Percentiles rank a stretch among this genome's conserved stretches.
Evolutionary conservation across 371 early-diverging fungal genomes (phyloP).

Genomic region (Mucor piriformis): DNA sequence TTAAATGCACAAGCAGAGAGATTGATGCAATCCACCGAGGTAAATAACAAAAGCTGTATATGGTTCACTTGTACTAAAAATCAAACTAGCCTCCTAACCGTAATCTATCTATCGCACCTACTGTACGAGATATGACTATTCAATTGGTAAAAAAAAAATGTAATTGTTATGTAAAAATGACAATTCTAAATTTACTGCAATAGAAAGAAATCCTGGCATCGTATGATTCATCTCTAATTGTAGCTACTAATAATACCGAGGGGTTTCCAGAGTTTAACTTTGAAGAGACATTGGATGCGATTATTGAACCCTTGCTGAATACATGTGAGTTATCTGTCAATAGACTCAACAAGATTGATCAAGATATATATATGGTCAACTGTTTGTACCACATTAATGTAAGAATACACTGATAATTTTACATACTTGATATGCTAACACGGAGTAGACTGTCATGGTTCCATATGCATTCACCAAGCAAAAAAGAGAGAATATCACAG

Average conservation of each 20-base stretch:
- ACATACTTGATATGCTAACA: too few relatives aligned
- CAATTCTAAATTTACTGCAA: not conserved
- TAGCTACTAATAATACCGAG: slow-evolving; percentile 34
- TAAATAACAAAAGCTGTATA: slow-evolving; percentile 13
- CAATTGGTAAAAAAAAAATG: slow-evolving; percentile 62
- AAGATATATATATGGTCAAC: slow-evolving; percentile 75
- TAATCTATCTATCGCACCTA: slow-evolving; percentile 65
- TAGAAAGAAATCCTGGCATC: slow-evolving; percentile 82
- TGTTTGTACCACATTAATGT: slow-evolving; percentile 75
- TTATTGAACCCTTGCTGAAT: slow-evolving; percentile 75
- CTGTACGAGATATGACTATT: slow-evolving; percentile 65
- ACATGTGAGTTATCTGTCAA: slow-evolving; percentile 69
- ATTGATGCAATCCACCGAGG: slow-evolving; percentile 61
- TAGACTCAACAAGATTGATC: slow-evolving; percentile 59
- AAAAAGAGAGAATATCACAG: slow-evolving; percentile 32
- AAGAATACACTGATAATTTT: too few relatives aligned
- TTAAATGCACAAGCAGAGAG: slow-evolving; percentile 67
- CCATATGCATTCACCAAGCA: slow-evolving; percentile 40
- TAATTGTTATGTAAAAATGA: too few relatives aligned
- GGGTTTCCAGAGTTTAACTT: slow-evolving; percentile 58
- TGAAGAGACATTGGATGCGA: slow-evolving; percentile 64
- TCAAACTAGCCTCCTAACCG: slow-evolving; percentile 54
- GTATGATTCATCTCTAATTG: slow-evolving; percentile 73
- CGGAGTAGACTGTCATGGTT: slow-evolving; percentile 23
- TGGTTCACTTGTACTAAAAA: not conserved